These are phyloP conservation scores for Punica granatum DNA, from an alignment of 345 rosid genomes.

Conservation along the genomic window DNA sequence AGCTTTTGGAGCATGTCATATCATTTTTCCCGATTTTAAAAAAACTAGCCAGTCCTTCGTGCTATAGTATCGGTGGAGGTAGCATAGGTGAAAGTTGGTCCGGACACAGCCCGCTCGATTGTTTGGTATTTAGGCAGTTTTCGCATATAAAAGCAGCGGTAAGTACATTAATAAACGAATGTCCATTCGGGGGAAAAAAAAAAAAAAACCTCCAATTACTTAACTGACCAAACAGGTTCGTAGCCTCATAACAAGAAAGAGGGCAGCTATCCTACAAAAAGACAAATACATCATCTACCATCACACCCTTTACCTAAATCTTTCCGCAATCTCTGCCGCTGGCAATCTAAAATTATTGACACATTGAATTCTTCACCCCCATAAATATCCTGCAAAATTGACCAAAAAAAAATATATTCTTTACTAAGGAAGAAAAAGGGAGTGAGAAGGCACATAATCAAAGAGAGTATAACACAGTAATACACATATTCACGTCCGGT, in stretches of 20 bases:
- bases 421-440: not conserved
- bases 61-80: no score
- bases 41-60: no score
- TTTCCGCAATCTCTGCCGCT: not conserved
- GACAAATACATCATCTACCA: not conserved
- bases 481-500: no score
- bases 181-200: not conserved
- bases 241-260: not conserved
- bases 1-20: no score
- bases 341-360: not conserved
- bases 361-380: constrained; percentile 3
- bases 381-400: not conserved
- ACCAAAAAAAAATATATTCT: not conserved
- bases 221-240: not conserved
- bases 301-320: not conserved
- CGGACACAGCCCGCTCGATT: no score
- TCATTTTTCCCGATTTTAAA: no score
- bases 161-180: not conserved
- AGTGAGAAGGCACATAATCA: not conserved
- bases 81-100: no score
- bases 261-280: not conserved
- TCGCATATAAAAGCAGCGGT: no score
- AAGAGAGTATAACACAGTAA: no score
- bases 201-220: not conserved
- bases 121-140: no score